Evolutionary conservation across 352 stramenopile genomes (phyloP).

Genomic region (Aphanomyces astaci): DNA sequence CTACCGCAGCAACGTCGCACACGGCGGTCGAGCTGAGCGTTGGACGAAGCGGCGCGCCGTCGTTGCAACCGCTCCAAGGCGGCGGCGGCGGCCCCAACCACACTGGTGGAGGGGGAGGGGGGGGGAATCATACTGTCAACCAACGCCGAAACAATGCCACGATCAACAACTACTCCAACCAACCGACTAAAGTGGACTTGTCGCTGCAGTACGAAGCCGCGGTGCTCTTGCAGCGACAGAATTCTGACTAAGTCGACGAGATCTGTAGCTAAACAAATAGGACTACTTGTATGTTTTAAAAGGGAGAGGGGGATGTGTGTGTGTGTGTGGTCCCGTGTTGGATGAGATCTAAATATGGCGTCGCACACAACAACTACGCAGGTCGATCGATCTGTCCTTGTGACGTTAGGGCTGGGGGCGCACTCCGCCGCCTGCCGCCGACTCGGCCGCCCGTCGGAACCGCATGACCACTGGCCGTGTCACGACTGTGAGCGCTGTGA

Average conservation of each 20-base stretch:
- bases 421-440: too few relatives aligned
- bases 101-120: too few relatives aligned
- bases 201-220: neutral
- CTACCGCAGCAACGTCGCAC: neutral
- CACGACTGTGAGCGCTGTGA: conserved; percentile 70
- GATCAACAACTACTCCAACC: neutral
- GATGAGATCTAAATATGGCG: too few relatives aligned
- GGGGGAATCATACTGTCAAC: too few relatives aligned
- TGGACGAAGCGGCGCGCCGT: neutral
- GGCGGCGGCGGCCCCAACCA: neutral
- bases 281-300: neutral
- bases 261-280: neutral
- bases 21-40: neutral
- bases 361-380: too few relatives aligned
- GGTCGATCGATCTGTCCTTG: too few relatives aligned
- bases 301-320: too few relatives aligned
- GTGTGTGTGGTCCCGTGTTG: too few relatives aligned
- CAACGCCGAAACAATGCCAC: too few relatives aligned
- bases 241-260: neutral
- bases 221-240: conserved; percentile 1
- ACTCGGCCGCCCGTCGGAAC: too few relatives aligned
- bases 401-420: neutral
- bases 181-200: neutral
- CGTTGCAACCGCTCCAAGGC: neutral
- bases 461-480: conserved; percentile 76